Conservation (phyloP, 768 basidiomycete species). For the Gyrodon lividus region DNA sequence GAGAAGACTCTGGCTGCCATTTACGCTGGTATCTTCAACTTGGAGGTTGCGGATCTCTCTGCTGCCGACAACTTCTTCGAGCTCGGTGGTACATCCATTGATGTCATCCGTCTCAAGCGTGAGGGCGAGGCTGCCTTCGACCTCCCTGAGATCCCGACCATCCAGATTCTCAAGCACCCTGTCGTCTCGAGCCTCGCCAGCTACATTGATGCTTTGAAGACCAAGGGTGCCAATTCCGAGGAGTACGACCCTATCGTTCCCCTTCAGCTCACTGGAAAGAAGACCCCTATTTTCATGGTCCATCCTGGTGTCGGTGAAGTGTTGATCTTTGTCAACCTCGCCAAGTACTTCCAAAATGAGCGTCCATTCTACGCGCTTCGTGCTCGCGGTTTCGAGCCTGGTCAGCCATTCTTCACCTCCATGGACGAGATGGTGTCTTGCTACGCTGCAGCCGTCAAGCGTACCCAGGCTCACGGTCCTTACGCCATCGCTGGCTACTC, state of each 20-base stretch:
- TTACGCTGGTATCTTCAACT: constrained; percentile 28
- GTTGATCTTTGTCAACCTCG: constrained; percentile 41
- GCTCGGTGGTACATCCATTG: constrained; percentile 39
- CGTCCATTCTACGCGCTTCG: constrained; percentile 43
- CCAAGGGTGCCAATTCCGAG: constrained; percentile 4
- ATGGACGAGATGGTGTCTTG: constrained; percentile 39
- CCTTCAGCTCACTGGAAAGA: constrained; percentile 36
- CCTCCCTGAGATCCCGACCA: constrained; percentile 31
- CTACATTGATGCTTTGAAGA: constrained; percentile 28
- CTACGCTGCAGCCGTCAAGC: constrained; percentile 35
- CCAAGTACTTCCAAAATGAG: constrained; percentile 37
- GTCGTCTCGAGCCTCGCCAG: constrained; percentile 29
- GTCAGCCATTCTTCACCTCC: constrained; percentile 33
- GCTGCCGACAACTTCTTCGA: constrained; percentile 38
- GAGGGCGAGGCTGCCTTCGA: constrained; percentile 23
- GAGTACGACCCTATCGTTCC: constrained; percentile 40
- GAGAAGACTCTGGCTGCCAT: constrained; percentile 28
- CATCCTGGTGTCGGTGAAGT: constrained; percentile 44
- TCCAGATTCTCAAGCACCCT: constrained; percentile 36
- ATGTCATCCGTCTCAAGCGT: constrained; percentile 30
- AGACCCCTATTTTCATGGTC: constrained; percentile 42
- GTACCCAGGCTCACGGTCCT: constrained; percentile 33
- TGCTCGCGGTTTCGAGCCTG: constrained; percentile 41
- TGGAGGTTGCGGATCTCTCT: constrained; percentile 19
- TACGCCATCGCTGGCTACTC: constrained; percentile 42